Base-by-base conservation (phyloP, 768 basidiomycete species). In the Clitopilus passeckerianus region DNA sequence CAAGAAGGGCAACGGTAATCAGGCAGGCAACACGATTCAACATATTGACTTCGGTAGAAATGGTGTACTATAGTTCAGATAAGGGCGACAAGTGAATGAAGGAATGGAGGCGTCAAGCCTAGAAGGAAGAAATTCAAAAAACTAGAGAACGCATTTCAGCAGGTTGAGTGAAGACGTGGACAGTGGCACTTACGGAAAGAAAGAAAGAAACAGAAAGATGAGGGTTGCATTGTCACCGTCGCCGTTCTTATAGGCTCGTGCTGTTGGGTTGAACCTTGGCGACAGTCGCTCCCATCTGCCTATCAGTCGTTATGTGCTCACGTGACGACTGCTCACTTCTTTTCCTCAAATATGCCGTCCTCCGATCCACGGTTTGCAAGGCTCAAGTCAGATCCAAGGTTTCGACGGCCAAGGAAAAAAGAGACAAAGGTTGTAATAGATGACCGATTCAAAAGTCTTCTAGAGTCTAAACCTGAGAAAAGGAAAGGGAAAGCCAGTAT, bases 311-410 rank as follows among this genome's bases (percentile, higher is more conserved):
- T 50, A 50, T 7, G 54, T 18, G 14, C 30, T 33, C 56, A 53
- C 41, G 43, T 46, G 50, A 58, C 52, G 56, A 59, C 57, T 61
- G n/a, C 18, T 20, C n/a, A 12, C 37, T n/a, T 16, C 46, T 50
- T n/a, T 50, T 57, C 57, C 37, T 37, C 58, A 35, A 34, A 34
- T 59, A 50, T 50, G 46, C 46, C 46, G 64, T 87, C 89, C 86
- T 84, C 89, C 14, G 92, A 97, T 73, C 79, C 90, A n/a, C 84
- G 96, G 20, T 99, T 98, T 72, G 83, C 90, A 18, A 80, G 91
- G 56, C 79, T 98, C 58, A 88, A 85, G 69, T 86, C 93, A 14
- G 96, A 99, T 70, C 97, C 97, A 52, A 86, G 97, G 54, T 99
- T 99, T 76, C 81, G 95, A 23, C 82, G 84, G 33, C 90, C 92